Evolutionary conservation across 2,329 filamentous ascomycete genomes (phyloP).

Genomic region (Colletotrichum phormii): DNA sequence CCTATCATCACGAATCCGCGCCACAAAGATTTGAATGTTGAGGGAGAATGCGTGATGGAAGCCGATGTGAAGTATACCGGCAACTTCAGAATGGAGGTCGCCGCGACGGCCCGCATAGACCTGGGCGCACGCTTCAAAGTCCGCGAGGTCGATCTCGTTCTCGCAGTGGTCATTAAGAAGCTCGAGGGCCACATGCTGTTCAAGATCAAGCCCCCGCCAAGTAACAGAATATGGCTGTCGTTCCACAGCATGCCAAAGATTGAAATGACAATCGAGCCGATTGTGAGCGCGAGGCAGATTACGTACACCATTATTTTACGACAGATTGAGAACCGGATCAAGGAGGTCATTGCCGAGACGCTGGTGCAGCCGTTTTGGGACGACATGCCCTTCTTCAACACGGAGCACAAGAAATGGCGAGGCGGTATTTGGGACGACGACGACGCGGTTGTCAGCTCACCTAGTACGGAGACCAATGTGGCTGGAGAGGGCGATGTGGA

Average conservation of each 20-base stretch:
- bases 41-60: constrained; percentile 89
- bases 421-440: constrained; percentile 83
- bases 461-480: constrained; percentile 50
- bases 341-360: constrained; percentile 93
- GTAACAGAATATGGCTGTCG: constrained; percentile 95
- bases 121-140: constrained; percentile 89
- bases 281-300: constrained; percentile 94
- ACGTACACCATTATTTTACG: constrained; percentile 92
- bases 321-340: constrained; percentile 94
- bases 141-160: constrained; percentile 87
- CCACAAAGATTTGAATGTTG: constrained; percentile 88
- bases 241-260: constrained; percentile 96
- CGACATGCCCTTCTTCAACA: constrained; percentile 90
- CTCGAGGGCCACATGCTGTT: constrained; percentile 87
- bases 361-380: constrained; percentile 96
- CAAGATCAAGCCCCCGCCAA: constrained; percentile 93
- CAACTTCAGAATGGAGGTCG: constrained; percentile 89
- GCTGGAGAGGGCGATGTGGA: constrained; percentile 60
- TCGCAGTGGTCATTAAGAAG: constrained; percentile 86
- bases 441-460: constrained; percentile 54
- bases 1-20: constrained; percentile 91
- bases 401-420: constrained; percentile 79
- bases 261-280: constrained; percentile 93
- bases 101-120: constrained; percentile 92
- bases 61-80: constrained; percentile 90